A percentile compares a stretch with the other conserved stretches of the same genome.
Conservation (phyloP, 2,329 filamentous ascomycete genomes). For the Diaporthe aspalathi region DNA sequence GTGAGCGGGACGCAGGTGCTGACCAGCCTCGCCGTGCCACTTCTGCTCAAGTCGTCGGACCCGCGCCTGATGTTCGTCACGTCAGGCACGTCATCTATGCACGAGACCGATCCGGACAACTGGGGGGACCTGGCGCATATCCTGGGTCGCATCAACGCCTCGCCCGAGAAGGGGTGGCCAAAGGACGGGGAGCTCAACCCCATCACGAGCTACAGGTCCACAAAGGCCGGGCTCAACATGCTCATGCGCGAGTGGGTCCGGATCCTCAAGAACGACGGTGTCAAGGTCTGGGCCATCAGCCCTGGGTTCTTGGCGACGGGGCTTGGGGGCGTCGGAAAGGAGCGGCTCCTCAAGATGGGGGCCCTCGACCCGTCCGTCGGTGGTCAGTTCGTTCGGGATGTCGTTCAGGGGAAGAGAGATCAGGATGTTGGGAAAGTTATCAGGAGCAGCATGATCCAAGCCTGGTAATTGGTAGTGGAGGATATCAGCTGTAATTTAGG, state of each 20-base stretch:
- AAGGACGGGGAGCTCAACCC: constrained; percentile 48
- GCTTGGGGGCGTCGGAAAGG: constrained; percentile 40
- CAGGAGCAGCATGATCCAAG: constrained; percentile 15
- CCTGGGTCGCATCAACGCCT: constrained; percentile 25
- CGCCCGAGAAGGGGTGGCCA: constrained; percentile 56
- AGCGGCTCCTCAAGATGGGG: constrained; percentile 50
- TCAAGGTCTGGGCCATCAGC: constrained; percentile 53
- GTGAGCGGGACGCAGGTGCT: constrained; percentile 59
- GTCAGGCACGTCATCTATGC: constrained; percentile 55
- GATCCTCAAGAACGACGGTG: constrained; percentile 51
- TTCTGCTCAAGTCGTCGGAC: constrained; percentile 57
- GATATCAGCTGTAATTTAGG: neutral
- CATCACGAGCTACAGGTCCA: constrained; percentile 50
- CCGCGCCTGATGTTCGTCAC: constrained; percentile 63
- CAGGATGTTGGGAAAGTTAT: constrained; percentile 33
- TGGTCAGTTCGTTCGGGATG: constrained; percentile 52
- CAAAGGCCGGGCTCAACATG: constrained; percentile 61
- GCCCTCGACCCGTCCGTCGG: constrained; percentile 51
- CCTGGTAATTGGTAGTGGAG: neutral
- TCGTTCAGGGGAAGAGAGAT: constrained; percentile 42
- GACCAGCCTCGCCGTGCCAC: constrained; percentile 54
- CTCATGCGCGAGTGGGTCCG: constrained; percentile 59
- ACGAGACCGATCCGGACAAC: constrained; percentile 47
- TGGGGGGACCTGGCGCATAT: constrained; percentile 44
- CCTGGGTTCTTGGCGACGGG: constrained; percentile 35